Evolutionary conservation across 345 rosid species (phyloP), one percentile per base, ranked within the genome.

Genomic region (Eucalyptus fibrosa): DNA sequence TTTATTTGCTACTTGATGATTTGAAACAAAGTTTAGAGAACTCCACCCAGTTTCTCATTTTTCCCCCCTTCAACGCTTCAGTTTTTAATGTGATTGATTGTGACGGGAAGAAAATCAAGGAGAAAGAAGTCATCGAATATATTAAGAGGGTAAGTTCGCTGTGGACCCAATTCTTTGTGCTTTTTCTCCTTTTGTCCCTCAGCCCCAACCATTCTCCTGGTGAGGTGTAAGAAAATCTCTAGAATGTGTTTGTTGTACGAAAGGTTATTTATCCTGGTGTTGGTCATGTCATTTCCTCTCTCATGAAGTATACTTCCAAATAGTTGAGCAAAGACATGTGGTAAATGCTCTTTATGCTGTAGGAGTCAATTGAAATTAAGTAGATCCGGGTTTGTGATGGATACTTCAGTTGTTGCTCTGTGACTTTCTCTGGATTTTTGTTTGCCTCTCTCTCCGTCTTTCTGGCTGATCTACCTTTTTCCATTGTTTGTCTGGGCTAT

Each of bases 31-130:
- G 50, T 89, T 69, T 32, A 12, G 87, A 81, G 88, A 18, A 30
- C 59, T 44, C 80, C 56, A 40, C 55, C 50, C 47, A 67, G 56
- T 89, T 89, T 87, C 87, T 88, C 40, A 59, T 91, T 47, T 67
- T 55, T 50, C 65, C 88, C 86, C 50, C 50, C 17, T 90, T 32
- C 47, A n/a, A 87, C 87, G 37, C 92, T 91, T 91, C 96, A 96
- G 99, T 97, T 90, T 97, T 97, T 93, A 92, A 96, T 88, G 99
- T 97, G 89, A 94, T 93, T 49, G 95, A 95, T 89, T 93, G 93
- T 30, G 94, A 93, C 89, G 96, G 96, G 47, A 95, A 93, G 89
- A 97, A 97, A 92, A 95, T 96, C 89, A 93, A 90, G 90, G 98
- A 97, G 88, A 93, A 94, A 92, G 95, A 94, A 89, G 93, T 89